Conservation (phyloP, 2,329 filamentous ascomycete genomes). For the Aureobasidium sp. region DNA sequence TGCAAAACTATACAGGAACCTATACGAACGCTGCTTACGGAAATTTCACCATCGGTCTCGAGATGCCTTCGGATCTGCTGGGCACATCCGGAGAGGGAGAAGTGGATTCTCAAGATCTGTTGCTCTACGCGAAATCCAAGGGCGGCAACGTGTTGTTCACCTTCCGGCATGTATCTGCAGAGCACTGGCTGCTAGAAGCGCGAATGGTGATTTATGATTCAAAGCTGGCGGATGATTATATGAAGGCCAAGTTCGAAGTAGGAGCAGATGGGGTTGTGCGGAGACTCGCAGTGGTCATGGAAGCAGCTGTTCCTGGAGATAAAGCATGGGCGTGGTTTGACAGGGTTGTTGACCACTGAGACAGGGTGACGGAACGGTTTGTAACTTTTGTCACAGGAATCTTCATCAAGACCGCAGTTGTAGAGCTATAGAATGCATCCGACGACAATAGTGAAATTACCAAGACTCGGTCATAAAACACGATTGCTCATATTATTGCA, state of each 20-base stretch:
- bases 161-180: conserved; percentile 16
- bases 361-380: not conserved
- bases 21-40: conserved; percentile 17
- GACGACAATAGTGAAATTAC: no score
- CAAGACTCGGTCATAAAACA: not conserved
- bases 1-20: conserved; percentile 14
- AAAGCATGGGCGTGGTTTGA: conserved; percentile 16
- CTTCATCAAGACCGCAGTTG: not conserved
- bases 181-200: conserved; percentile 17
- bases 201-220: not conserved
- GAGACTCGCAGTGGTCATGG: conserved; percentile 9
- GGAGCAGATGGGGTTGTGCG: conserved; percentile 17
- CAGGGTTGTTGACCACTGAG: not conserved
- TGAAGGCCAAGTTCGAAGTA: conserved; percentile 16
- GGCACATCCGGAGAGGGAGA: not conserved
- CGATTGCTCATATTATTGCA: no score
- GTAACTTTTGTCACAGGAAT: not conserved
- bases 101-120: not conserved
- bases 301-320: conserved; percentile 11
- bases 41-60: conserved; percentile 8
- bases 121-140: conserved; percentile 11
- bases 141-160: conserved; percentile 2
- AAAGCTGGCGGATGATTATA: conserved; percentile 6
- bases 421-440: not conserved
- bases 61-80: not conserved